Base-by-base conservation (phyloP, 139 green algal genomes). In the Chlamydomonas incerta region DNA sequence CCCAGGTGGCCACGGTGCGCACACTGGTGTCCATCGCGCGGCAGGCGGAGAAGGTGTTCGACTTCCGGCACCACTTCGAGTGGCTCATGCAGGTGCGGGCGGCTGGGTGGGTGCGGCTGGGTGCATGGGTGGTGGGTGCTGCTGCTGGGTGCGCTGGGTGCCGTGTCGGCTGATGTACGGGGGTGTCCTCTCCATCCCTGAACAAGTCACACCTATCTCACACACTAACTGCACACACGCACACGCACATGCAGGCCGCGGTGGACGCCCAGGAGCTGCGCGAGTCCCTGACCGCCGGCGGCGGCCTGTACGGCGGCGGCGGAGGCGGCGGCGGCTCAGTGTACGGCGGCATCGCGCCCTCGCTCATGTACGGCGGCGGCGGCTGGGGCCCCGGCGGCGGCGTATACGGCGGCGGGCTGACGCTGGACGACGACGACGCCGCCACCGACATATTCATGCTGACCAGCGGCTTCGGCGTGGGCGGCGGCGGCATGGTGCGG, bases 1-100 rank as follows among this genome's bases (percentile, higher is more conserved):
- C 41, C 41, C 41, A 50, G 41, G 88, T 97, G 57, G 90, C 92
- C 34, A 95, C 91, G 2, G 93, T 98, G 47, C 73, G 73, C 15
- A 90, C 74, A 47, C 66, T 80, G n/a, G 81, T 88, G 17, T 52
- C 13, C 60, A 90, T 90, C 69, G 82, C 73, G 17, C 69, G 81
- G 24, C 81, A 87, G 74, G 87, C 87, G 3, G 87, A 90, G 74
- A 69, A 76, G 69, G 90, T 93, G 77, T 93, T 91, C 67, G 90
- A 93, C 85, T 85, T 90, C 82, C 74, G 86, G 65, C 87, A 90
- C 79, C 83, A 92, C 79, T 92, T 83, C 31, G 85, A 89, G 69
- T 89, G 70, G 67, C 76, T 89, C 24, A 86, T 89, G 77, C 70
- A 89, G 76, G 83, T 83, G 8, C 13, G 65, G 20, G 1, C 28